Percentiles rank a stretch among this genome's conserved stretches.
Evolutionary conservation across 1,284 basidiomycete species (phyloP).

Genomic region (Apiotrichum mycotoxinovorans): DNA sequence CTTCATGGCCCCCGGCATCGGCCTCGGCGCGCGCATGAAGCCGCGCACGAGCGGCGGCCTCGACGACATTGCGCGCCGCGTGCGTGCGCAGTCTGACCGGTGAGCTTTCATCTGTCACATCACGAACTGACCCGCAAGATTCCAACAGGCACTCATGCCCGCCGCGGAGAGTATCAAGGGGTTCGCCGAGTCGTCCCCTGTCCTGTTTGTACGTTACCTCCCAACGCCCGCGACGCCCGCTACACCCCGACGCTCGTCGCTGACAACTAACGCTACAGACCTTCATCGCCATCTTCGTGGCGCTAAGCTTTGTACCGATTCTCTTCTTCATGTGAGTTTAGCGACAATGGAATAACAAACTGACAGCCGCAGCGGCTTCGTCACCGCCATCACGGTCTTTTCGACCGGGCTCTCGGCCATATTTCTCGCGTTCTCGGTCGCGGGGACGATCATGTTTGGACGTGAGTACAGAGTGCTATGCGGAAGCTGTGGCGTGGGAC

Average conservation of each 20-base stretch:
- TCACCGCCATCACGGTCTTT: conserved; percentile 20
- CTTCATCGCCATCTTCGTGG: conserved; percentile 34
- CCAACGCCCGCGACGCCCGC: too few species aligned
- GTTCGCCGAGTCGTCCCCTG: conserved; percentile 36
- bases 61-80: conserved; percentile 17
- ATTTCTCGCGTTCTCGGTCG: conserved; percentile 22
- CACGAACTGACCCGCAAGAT: conserved; percentile 15
- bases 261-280: conserved; percentile 24
- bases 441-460: conserved; percentile 24
- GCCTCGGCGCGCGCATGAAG: not conserved
- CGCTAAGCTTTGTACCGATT: conserved; percentile 34
- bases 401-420: conserved; percentile 26
- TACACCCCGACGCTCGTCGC: too few species aligned
- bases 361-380: conserved; percentile 26
- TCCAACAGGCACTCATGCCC: conserved; percentile 32
- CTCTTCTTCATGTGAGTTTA: conserved; percentile 29
- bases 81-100: conserved; percentile 36
- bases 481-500: not conserved
- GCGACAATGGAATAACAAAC: not conserved
- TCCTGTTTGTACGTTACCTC: conserved; percentile 38
- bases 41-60: not conserved
- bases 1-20: not conserved
- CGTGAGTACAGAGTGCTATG: conserved; percentile 17
- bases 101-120: too few species aligned
- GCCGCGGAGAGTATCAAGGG: conserved; percentile 29